Evolutionary conservation across 176 grass and related monocot genomes (phyloP).

Genomic region (Juncus inflexus): DNA sequence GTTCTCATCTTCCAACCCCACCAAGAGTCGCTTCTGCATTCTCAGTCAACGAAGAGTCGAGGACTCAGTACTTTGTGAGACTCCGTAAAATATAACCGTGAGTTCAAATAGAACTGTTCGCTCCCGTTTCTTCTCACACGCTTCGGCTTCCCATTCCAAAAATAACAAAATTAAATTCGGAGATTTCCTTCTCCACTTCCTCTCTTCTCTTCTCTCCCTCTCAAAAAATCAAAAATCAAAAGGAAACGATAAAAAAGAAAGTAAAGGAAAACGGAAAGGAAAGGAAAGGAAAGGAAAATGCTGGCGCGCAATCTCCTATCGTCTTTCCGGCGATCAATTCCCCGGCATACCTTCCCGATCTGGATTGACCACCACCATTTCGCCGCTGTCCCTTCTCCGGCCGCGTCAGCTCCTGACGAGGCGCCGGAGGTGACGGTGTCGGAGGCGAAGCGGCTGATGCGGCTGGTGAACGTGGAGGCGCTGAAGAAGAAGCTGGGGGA

Average conservation of each 20-base stretch:
- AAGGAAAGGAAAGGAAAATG: constrained; percentile 20
- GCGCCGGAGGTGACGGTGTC: constrained; percentile 42
- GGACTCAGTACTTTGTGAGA: too few relatives aligned
- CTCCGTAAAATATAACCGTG: too few relatives aligned
- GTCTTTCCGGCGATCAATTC: constrained; percentile 11
- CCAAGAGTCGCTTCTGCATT: too few relatives aligned
- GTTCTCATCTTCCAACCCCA: too few relatives aligned
- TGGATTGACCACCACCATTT: constrained; percentile 16
- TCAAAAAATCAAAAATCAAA: neutral
- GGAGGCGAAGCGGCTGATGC: constrained; percentile 79
- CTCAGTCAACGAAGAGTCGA: too few relatives aligned
- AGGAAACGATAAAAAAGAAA: neutral
- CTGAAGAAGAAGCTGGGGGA: constrained; percentile 61
- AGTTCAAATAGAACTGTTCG: neutral
- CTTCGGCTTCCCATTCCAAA: too few relatives aligned
- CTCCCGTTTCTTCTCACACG: neutral
- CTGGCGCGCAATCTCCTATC: constrained; percentile 32
- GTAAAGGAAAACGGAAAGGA: constrained; percentile 7
- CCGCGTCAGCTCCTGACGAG: neutral
- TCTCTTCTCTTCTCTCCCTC: constrained; percentile 12
- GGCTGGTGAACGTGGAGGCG: constrained; percentile 69
- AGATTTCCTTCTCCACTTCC: constrained; percentile 20
- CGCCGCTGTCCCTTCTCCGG: constrained; percentile 32
- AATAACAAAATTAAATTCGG: neutral
- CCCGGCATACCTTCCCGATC: neutral